Conservation (phyloP, 257 asterid genomes). For the Datura wrightii region DNA sequence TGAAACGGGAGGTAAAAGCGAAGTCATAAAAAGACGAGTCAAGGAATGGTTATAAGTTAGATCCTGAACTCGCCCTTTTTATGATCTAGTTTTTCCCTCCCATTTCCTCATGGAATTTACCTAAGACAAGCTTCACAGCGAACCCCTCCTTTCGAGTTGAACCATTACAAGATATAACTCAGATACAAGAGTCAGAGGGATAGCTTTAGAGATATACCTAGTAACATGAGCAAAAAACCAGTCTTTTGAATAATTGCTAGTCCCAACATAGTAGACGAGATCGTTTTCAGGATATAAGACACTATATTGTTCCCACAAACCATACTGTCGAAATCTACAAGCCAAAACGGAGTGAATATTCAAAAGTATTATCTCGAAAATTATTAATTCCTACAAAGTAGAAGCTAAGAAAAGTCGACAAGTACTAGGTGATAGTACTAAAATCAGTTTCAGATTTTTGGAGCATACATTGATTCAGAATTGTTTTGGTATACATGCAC, state of each 20-base stretch:
- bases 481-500: not conserved
- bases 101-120: too few relatives aligned
- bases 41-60: not conserved
- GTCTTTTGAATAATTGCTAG: conserved; percentile 50
- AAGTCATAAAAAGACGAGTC: not conserved
- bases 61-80: not conserved
- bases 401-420: not conserved
- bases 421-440: not conserved
- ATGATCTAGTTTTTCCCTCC: not conserved
- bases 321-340: conserved; percentile 65
- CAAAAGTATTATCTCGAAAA: not conserved
- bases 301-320: conserved; percentile 61
- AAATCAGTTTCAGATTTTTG: not conserved
- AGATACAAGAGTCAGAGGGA: not conserved
- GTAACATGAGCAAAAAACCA: conserved; percentile 75
- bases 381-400: not conserved
- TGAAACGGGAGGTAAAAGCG: not conserved
- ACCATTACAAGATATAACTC: not conserved
- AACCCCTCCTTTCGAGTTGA: not conserved
- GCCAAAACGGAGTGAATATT: not conserved
- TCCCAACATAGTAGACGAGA: conserved; percentile 54
- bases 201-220: conserved; percentile 41
- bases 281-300: conserved; percentile 49
- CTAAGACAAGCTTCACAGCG: not conserved
- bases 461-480: not conserved